A percentile compares a stretch with the other conserved stretches of the same genome.
Evolutionary conservation across 352 stramenopile species (phyloP).

Genomic region (Phytopythium ostracodes): DNA sequence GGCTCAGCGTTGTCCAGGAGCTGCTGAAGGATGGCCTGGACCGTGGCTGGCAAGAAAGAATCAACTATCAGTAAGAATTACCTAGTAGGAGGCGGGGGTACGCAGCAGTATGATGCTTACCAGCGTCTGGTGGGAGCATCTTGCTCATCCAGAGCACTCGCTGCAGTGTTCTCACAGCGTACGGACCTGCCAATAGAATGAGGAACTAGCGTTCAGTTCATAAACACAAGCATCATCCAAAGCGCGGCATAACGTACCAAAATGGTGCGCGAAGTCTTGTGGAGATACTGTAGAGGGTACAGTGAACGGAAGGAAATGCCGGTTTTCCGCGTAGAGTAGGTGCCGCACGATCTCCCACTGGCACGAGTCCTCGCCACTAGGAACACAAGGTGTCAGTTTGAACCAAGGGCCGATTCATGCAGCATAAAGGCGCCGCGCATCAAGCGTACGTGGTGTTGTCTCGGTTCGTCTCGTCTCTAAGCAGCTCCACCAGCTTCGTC

Average conservation of each 20-base stretch:
- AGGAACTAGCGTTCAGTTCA: not conserved
- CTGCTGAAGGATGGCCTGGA: slow-evolving; percentile 19
- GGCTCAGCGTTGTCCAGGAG: slow-evolving; percentile 20
- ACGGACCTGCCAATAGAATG: not conserved
- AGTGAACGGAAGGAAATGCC: slow-evolving; percentile 4
- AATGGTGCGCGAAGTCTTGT: not conserved
- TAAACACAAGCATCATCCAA: not conserved
- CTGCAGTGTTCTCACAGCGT: not conserved
- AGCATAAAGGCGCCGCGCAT: not conserved
- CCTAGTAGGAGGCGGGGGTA: no score
- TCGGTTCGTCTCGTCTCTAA: not conserved
- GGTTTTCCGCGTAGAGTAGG: slow-evolving; percentile 2
- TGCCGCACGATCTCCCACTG: not conserved
- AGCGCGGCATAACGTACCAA: not conserved
- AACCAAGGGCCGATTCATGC: not conserved
- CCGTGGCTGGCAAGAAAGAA: not conserved
- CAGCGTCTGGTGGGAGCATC: not conserved
- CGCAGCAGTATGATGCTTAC: not conserved
- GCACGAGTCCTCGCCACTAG: not conserved
- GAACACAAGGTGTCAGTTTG: not conserved
- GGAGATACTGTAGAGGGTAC: not conserved
- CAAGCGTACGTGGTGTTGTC: not conserved
- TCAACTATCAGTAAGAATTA: not conserved
- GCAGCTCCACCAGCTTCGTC: not conserved
- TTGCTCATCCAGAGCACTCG: slow-evolving; percentile 3